These are phyloP conservation scores for Phytophthora pinifolia DNA, from an alignment of 352 stramenopile species.

Conservation along the genomic window DNA sequence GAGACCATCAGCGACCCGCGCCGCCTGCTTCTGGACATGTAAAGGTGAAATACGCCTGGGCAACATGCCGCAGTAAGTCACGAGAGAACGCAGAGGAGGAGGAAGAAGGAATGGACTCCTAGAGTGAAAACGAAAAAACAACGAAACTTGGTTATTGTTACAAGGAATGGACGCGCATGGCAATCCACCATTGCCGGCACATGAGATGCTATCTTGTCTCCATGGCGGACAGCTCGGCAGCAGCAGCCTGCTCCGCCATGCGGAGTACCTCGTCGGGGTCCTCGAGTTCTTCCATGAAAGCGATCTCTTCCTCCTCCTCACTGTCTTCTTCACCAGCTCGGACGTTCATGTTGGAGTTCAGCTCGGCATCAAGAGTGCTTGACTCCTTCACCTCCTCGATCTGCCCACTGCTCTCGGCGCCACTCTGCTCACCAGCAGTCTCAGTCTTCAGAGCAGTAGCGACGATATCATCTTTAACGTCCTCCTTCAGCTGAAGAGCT, in stretches of 20 bases:
- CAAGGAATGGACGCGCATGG: constrained; percentile 11
- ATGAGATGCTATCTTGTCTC: constrained; percentile 11
- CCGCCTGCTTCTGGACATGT: constrained; percentile 90
- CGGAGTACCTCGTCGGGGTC: constrained; percentile 29
- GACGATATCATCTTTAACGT: neutral
- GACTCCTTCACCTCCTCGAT: no score
- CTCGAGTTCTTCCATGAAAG: constrained; percentile 38
- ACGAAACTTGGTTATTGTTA: constrained; percentile 24
- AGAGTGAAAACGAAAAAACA: constrained; percentile 22
- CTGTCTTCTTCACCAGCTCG: constrained; percentile 4
- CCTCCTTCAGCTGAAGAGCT: neutral
- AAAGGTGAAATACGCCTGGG: constrained; percentile 21
- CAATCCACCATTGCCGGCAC: constrained; percentile 3
- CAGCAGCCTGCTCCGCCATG: constrained; percentile 34
- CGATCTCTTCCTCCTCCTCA: constrained; percentile 27
- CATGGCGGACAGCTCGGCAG: constrained; percentile 14
- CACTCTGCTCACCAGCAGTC: no score
- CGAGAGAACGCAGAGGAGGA: no score
- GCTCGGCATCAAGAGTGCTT: no score
- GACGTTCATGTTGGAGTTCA: neutral
- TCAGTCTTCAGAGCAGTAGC: neutral
- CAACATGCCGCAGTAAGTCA: neutral
- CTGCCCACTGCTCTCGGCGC: no score
- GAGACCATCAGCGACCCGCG: constrained; percentile 96
- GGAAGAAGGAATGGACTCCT: constrained; percentile 17